Conservation (phyloP, 805 yeast species). For the Myxozyma vanderwaltii region DNA sequence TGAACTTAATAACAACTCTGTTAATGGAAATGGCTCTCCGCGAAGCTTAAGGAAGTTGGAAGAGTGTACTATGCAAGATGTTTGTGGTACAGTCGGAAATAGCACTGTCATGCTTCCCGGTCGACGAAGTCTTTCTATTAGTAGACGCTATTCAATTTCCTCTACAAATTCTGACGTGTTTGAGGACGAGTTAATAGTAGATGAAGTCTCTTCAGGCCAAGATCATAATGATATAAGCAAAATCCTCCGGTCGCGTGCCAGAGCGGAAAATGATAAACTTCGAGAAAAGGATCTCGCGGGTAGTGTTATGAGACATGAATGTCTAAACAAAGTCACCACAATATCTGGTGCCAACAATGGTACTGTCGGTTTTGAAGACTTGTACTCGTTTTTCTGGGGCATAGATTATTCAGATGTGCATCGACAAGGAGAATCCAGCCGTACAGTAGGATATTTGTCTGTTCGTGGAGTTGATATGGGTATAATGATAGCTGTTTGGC, state of each 20-base stretch:
- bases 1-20: not conserved
- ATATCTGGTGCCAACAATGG: not conserved
- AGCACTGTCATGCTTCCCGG: not conserved
- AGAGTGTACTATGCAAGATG: slow-evolving; percentile 1
- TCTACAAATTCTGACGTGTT: not conserved
- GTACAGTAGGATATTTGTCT: not conserved
- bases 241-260: slow-evolving; percentile 4
- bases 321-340: slow-evolving; percentile 1
- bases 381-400: slow-evolving; percentile 3
- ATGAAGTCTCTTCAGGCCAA: not conserved
- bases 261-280: slow-evolving; percentile 1
- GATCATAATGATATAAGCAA: not conserved
- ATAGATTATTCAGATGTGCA: slow-evolving; percentile 4
- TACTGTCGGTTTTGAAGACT: not conserved
- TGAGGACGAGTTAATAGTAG: not conserved
- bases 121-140: not conserved
- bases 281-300: not conserved
- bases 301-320: not conserved
- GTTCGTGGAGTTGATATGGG: slow-evolving; percentile 1
- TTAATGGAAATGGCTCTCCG: not conserved
- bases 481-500: not conserved
- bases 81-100: not conserved
- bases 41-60: not conserved
- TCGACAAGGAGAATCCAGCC: not conserved
- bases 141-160: not conserved